Conservation (phyloP, 2,329 filamentous ascomycete species). For the Ceratocystiopsis minuta region DNA sequence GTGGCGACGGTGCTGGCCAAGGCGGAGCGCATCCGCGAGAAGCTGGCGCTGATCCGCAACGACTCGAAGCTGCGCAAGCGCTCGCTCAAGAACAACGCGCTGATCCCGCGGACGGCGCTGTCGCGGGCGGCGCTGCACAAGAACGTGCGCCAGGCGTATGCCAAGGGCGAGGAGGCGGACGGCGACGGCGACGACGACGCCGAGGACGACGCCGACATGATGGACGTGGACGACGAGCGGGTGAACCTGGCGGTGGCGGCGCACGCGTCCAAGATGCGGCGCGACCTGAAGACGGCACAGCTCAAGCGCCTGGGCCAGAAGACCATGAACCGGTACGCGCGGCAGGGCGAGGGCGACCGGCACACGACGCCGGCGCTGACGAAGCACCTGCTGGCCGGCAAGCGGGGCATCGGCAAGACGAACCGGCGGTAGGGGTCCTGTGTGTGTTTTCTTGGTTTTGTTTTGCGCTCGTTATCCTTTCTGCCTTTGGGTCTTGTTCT, state of each 20-base stretch:
- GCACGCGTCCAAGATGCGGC: slow-evolving; percentile 48
- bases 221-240: slow-evolving; percentile 49
- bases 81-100: slow-evolving; percentile 88
- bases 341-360: slow-evolving; percentile 91
- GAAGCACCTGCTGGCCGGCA: slow-evolving; percentile 85
- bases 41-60: slow-evolving; percentile 80
- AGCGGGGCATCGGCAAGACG: slow-evolving; percentile 87
- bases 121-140: slow-evolving; percentile 42
- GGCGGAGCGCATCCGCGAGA: slow-evolving; percentile 89
- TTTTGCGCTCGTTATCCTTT: background rate
- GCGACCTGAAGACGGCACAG: slow-evolving; percentile 54
- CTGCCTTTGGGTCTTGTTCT: background rate
- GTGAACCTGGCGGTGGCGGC: slow-evolving; percentile 19
- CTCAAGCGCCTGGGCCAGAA: slow-evolving; percentile 82
- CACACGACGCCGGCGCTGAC: slow-evolving; percentile 64
- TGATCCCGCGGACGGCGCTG: slow-evolving; percentile 59
- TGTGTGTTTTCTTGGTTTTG: background rate
- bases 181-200: slow-evolving; percentile 45
- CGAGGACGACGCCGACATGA: slow-evolving; percentile 49
- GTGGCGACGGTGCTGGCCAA: slow-evolving; percentile 48
- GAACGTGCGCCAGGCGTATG: slow-evolving; percentile 2
- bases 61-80: slow-evolving; percentile 80
- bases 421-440: slow-evolving; percentile 36
- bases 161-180: slow-evolving; percentile 11
- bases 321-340: slow-evolving; percentile 96